Evolutionary conservation across 2,329 filamentous ascomycete genomes (phyloP).

Genomic region (Aspergillus brasiliensis): DNA sequence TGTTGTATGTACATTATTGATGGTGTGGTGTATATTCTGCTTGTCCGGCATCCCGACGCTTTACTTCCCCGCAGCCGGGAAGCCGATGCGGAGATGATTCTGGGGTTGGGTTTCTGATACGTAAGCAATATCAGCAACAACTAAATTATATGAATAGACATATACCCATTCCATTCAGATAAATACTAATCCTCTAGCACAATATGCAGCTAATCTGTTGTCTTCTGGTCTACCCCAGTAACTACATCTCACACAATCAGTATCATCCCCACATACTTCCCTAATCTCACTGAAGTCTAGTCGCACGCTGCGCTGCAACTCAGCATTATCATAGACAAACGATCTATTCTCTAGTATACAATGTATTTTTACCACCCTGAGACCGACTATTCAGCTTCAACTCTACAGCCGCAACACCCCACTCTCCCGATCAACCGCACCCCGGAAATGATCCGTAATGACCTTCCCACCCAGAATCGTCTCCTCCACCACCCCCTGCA

Average conservation of each 20-base stretch:
- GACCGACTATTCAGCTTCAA: neutral
- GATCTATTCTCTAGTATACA: neutral
- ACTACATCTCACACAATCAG: too few relatives aligned
- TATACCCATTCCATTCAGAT: too few relatives aligned
- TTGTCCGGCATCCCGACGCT: neutral
- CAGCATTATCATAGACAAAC: too few relatives aligned
- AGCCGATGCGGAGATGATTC: neutral
- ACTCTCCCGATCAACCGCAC: constrained; percentile 77
- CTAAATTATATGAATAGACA: too few relatives aligned
- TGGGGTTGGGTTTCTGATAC: neutral
- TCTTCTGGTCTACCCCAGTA: too few relatives aligned
- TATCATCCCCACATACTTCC: too few relatives aligned
- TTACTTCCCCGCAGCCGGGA: neutral
- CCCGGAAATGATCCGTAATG: constrained; percentile 77
- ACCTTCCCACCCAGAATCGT: constrained; percentile 87
- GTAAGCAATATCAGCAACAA: neutral
- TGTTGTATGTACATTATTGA: too few relatives aligned
- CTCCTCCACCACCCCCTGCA: constrained; percentile 83
- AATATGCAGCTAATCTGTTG: too few relatives aligned
- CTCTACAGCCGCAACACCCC: constrained; percentile 65
- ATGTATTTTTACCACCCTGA: neutral
- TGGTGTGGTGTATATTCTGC: neutral
- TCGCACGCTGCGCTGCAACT: too few relatives aligned
- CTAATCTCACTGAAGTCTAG: too few relatives aligned
- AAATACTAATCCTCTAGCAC: too few relatives aligned